These are phyloP conservation scores for Centella asiatica DNA, from an alignment of 129 eudicot genomes.

Conservation along the genomic window DNA sequence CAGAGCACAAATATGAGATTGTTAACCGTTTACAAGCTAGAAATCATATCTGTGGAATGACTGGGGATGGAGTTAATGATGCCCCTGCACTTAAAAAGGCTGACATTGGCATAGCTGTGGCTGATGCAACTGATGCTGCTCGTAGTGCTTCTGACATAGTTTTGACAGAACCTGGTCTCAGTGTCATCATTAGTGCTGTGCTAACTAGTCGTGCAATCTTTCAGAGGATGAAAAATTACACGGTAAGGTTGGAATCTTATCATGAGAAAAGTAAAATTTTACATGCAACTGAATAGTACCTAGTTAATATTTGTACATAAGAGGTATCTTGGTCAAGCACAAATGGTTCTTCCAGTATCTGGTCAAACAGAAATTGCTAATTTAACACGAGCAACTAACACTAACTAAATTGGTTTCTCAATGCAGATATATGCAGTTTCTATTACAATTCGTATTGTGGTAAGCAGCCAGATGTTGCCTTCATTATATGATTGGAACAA, in stretches of 20 bases:
- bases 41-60: constrained; percentile 83
- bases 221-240: constrained; percentile 89
- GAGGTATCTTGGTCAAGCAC: no score
- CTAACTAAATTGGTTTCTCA: constrained; percentile 9
- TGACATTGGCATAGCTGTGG: no score
- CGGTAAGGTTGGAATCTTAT: constrained; percentile 35
- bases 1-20: constrained; percentile 81
- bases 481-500: not conserved
- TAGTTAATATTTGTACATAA: no score
- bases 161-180: constrained; percentile 77
- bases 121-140: no score
- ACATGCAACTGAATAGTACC: no score
- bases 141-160: no score
- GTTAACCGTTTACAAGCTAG: constrained; percentile 78
- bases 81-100: no score
- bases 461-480: constrained; percentile 22
- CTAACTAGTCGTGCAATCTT: constrained; percentile 78
- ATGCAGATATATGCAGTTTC: constrained; percentile 88
- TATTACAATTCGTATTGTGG: constrained; percentile 91
- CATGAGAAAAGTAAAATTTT: constrained; percentile 12
- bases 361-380: no score
- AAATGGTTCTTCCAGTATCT: no score
- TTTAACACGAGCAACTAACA: not conserved
- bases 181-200: constrained; percentile 75
- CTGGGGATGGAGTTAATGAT: constrained; percentile 92